A percentile compares a stretch with the other conserved stretches of the same genome.
phyloP scores from a whole-genome alignment of 805 yeast genomes.

The Priceomyces haplophilus region DNA sequence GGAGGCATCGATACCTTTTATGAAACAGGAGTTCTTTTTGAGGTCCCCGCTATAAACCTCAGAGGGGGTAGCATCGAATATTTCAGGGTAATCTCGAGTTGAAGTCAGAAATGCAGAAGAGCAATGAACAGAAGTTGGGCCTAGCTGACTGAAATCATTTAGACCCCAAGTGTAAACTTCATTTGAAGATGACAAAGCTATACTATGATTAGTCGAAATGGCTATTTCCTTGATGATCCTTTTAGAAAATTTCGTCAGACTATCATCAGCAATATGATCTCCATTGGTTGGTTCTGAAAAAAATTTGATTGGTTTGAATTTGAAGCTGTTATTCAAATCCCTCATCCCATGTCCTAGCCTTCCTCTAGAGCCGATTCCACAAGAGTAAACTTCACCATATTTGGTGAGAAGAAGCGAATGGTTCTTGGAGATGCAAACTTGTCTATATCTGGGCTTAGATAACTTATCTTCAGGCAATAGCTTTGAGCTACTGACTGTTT shows the following conservation, averaged over 20 bases:
- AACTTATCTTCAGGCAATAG: slow-evolving; percentile 14
- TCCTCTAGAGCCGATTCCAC: slow-evolving; percentile 72
- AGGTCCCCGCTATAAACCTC: slow-evolving; percentile 43
- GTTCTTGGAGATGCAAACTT: slow-evolving; percentile 55
- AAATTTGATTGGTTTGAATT: slow-evolving; percentile 41
- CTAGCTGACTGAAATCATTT: slow-evolving; percentile 65
- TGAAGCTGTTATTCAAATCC: slow-evolving; percentile 35
- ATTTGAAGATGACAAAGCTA: slow-evolving; percentile 52
- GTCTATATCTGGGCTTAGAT: slow-evolving; percentile 43
- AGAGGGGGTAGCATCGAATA: slow-evolving; percentile 37
- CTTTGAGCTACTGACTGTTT: slow-evolving; percentile 8
- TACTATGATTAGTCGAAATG: slow-evolving; percentile 64
- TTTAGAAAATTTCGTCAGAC: not conserved
- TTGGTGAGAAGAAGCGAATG: slow-evolving; percentile 62
- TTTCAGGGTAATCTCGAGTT: slow-evolving; percentile 22
- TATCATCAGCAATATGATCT: slow-evolving; percentile 1
- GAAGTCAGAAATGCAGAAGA: slow-evolving; percentile 11
- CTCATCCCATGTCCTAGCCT: slow-evolving; percentile 58
- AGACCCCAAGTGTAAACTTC: slow-evolving; percentile 79
- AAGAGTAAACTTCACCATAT: slow-evolving; percentile 51
- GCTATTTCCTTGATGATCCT: slow-evolving; percentile 34
- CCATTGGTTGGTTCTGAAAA: slow-evolving; percentile 15
- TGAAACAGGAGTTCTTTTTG: slow-evolving; percentile 23
- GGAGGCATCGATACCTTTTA: slow-evolving; percentile 57
- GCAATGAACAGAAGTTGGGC: slow-evolving; percentile 28